Conservation (phyloP, 768 basidiomycete species). For the Boletus barrowsii region DNA sequence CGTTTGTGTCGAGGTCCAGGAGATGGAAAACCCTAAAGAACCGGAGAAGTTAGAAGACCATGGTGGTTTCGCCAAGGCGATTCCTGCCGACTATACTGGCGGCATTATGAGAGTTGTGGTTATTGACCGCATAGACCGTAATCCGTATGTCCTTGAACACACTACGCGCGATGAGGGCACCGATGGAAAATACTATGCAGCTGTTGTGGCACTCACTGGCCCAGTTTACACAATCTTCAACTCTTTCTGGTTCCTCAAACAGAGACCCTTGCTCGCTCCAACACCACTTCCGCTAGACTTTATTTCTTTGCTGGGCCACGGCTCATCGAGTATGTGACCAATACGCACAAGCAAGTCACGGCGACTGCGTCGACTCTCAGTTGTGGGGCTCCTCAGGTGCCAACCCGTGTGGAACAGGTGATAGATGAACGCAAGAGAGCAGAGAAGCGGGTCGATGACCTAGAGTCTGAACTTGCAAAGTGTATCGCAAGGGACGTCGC, state of each 20-base stretch:
- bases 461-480: constrained; percentile 63
- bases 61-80: constrained; percentile 50
- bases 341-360: constrained; percentile 55
- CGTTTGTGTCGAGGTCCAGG: constrained; percentile 73
- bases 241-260: constrained; percentile 70
- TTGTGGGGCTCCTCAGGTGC: constrained; percentile 63
- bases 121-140: constrained; percentile 80
- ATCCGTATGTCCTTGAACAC: constrained; percentile 50
- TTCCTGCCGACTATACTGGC: constrained; percentile 73
- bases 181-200: constrained; percentile 32
- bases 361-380: constrained; percentile 59
- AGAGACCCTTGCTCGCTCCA: constrained; percentile 59
- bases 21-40: constrained; percentile 45
- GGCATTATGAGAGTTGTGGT: constrained; percentile 76
- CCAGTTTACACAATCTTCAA: constrained; percentile 70
- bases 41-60: constrained; percentile 38
- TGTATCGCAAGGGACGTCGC: constrained; percentile 43
- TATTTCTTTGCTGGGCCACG: constrained; percentile 85
- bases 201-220: constrained; percentile 83
- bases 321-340: constrained; percentile 58
- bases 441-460: constrained; percentile 64
- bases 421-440: constrained; percentile 64
- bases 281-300: constrained; percentile 63
- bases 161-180: constrained; percentile 6
- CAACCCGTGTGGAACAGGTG: constrained; percentile 64